phyloP scores from a whole-genome alignment of 108 stramenopile genomes.

The Cyclotella kingstonii region DNA sequence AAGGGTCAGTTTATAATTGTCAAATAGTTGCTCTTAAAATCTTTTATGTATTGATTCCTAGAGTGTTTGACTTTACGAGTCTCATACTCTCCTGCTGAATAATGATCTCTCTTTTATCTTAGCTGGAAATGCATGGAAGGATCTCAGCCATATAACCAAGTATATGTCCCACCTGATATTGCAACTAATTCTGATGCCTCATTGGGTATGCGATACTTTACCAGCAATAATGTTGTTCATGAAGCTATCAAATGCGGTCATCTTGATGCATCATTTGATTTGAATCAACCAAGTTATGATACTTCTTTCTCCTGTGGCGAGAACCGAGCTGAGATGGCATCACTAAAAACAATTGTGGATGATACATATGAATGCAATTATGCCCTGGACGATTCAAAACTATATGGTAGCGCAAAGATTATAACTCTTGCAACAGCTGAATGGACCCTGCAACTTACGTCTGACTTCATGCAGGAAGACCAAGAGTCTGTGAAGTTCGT shows the following conservation, averaged over 20 bases:
- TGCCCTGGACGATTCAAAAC: slow-evolving; percentile 25
- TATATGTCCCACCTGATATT: slow-evolving; percentile 44
- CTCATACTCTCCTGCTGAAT: too few relatives aligned
- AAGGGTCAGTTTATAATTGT: too few relatives aligned
- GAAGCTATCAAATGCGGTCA: slow-evolving; percentile 30
- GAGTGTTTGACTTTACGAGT: too few relatives aligned
- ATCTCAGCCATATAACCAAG: slow-evolving; percentile 45
- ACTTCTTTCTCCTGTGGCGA: neutral
- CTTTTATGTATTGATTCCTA: too few relatives aligned
- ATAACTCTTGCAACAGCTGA: slow-evolving; percentile 25
- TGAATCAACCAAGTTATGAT: too few relatives aligned
- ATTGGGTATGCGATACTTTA: slow-evolving; percentile 38
- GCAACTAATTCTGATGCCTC: slow-evolving; percentile 27
- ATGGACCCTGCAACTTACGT: slow-evolving; percentile 8
- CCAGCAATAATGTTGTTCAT: slow-evolving; percentile 20
- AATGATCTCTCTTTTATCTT: too few relatives aligned
- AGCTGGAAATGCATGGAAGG: slow-evolving; percentile 37
- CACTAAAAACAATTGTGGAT: neutral
- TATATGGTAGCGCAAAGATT: slow-evolving; percentile 7
- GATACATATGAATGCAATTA: neutral
- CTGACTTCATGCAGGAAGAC: slow-evolving; percentile 9
- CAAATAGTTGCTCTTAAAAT: too few relatives aligned
- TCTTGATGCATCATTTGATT: too few relatives aligned
- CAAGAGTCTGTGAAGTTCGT: slow-evolving; percentile 17
- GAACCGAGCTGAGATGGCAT: neutral